Evolutionary conservation across 169 alveolate genomes (phyloP).

Genomic region (Plasmodium inui): DNA sequence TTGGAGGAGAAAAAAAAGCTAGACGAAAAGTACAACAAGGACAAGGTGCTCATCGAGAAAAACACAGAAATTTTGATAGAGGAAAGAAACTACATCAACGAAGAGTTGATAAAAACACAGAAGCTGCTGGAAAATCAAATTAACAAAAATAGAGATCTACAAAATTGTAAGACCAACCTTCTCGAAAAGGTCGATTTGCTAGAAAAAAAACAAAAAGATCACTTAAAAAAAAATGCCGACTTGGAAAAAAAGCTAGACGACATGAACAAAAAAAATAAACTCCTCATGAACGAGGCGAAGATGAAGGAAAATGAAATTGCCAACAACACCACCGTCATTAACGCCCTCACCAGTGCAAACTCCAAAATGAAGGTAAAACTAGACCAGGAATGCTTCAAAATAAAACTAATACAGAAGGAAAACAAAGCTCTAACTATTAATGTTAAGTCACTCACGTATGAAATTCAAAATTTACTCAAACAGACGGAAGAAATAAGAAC

Average conservation of each 20-base stretch:
- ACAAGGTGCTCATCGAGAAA: slow-evolving; percentile 49
- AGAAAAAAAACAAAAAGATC: slow-evolving; percentile 72
- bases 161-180: slow-evolving; percentile 20
- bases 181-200: slow-evolving; percentile 50
- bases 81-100: slow-evolving; percentile 57
- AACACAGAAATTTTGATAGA: slow-evolving; percentile 59
- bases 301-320: slow-evolving; percentile 42
- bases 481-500: slow-evolving; percentile 38
- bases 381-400: slow-evolving; percentile 70
- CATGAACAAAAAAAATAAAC: slow-evolving; percentile 42
- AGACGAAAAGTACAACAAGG: slow-evolving; percentile 64
- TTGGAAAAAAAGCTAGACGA: slow-evolving; percentile 43
- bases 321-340: slow-evolving; percentile 14
- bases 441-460: slow-evolving; percentile 66
- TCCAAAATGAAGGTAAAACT: slow-evolving; percentile 50
- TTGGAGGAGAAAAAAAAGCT: slow-evolving; percentile 34
- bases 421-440: slow-evolving; percentile 40
- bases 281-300: slow-evolving; percentile 32
- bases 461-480: slow-evolving; percentile 50
- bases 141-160: slow-evolving; percentile 53
- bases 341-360: slow-evolving; percentile 16
- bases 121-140: slow-evolving; percentile 56
- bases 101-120: slow-evolving; percentile 66
- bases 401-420: slow-evolving; percentile 52
- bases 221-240: slow-evolving; percentile 34